Evolutionary conservation across 139 green algal species (phyloP).

Genomic region (Chlorella vulgaris): DNA sequence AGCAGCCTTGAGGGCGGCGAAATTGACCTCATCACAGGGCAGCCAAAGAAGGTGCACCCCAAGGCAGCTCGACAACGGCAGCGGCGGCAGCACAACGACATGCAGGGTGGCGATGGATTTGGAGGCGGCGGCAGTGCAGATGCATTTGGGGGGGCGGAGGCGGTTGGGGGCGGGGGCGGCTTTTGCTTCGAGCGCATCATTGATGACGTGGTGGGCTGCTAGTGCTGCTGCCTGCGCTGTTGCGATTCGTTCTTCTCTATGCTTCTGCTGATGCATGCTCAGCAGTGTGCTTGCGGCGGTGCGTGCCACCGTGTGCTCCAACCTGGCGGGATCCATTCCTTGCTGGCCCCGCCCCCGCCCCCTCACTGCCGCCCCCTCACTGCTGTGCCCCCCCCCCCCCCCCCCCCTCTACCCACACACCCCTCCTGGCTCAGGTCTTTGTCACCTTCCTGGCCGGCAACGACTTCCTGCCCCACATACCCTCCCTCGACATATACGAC

Average conservation of each 20-base stretch:
- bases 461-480: conserved; percentile 91
- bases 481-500: conserved; percentile 89
- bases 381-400: background rate
- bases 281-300: background rate
- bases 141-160: background rate
- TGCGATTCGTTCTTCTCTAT: no score
- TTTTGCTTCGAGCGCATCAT: conserved; percentile 77
- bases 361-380: background rate
- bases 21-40: conserved; percentile 8
- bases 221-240: background rate
- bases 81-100: background rate
- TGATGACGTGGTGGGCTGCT: conserved; percentile 88
- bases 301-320: background rate
- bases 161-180: background rate
- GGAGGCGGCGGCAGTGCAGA: background rate
- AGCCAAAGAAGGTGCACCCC: conserved; percentile 19
- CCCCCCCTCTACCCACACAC: background rate
- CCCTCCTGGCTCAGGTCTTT: background rate
- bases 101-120: no score
- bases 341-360: background rate
- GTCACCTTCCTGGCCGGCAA: conserved; percentile 68
- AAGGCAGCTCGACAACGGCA: background rate
- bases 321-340: background rate
- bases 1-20: background rate
- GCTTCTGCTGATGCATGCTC: background rate